Evolutionary conservation across 768 basidiomycete genomes (phyloP).

Genomic region (Lactifluus rugatus): DNA sequence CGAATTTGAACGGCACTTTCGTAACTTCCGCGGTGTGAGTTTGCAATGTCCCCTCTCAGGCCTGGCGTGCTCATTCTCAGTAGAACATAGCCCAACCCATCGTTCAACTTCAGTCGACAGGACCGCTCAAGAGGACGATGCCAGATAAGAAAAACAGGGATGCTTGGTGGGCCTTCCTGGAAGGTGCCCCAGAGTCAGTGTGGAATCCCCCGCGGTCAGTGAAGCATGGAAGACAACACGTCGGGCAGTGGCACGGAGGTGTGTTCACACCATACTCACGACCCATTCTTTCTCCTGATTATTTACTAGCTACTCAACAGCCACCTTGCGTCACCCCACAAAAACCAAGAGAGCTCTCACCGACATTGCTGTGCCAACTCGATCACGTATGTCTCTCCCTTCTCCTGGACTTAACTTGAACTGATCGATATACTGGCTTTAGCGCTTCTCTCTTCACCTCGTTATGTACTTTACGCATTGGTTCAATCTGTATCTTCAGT

Average conservation of each 20-base stretch:
- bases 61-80: background rate
- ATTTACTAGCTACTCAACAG: background rate
- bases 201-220: slow-evolving; percentile 49
- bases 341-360: slow-evolving; percentile 40
- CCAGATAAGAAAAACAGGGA: slow-evolving; percentile 68
- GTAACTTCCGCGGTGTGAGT: slow-evolving; percentile 53
- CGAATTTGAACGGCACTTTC: slow-evolving; percentile 47
- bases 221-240: slow-evolving; percentile 22
- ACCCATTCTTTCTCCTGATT: background rate
- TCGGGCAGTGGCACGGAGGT: background rate
- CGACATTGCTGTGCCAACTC: slow-evolving; percentile 44
- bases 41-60: background rate
- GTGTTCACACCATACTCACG: slow-evolving; percentile 12
- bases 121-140: slow-evolving; percentile 32
- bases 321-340: background rate
- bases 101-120: slow-evolving; percentile 34
- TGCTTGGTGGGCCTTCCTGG: slow-evolving; percentile 70
- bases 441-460: slow-evolving; percentile 66
- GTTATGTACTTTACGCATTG: slow-evolving; percentile 80
- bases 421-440: slow-evolving; percentile 12
- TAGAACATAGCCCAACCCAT: slow-evolving; percentile 64
- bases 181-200: slow-evolving; percentile 54
- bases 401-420: slow-evolving; percentile 6
- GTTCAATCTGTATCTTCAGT: slow-evolving; percentile 54
- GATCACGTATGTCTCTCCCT: slow-evolving; percentile 48